Percentiles rank a stretch among this genome's conserved stretches.
Conservation (phyloP, 202 grass and related monocot genomes). For the Musa balbisiana region DNA sequence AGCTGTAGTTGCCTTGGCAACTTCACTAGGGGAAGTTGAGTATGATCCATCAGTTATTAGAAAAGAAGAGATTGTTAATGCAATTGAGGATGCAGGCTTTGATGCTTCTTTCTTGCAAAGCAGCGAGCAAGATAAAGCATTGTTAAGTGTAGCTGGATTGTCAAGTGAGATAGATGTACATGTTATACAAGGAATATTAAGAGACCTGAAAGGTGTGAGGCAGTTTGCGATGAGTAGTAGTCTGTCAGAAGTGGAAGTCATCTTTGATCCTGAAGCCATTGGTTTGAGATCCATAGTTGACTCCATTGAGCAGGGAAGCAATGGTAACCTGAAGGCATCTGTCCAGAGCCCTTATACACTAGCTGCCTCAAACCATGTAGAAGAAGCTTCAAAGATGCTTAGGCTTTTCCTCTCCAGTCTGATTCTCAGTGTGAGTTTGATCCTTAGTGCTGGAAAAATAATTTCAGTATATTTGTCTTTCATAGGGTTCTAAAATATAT, state of each 20-base stretch:
- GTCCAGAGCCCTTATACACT: constrained; percentile 74
- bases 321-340: constrained; percentile 44
- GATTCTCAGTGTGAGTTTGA: constrained; percentile 75
- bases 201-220: constrained; percentile 46
- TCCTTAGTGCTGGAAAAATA: constrained; percentile 5
- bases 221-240: constrained; percentile 47
- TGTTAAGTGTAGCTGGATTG: constrained; percentile 49
- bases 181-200: constrained; percentile 44
- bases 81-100: constrained; percentile 97
- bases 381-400: constrained; percentile 86
- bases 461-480: neutral
- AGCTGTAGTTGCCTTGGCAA: constrained; percentile 74
- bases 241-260: constrained; percentile 57
- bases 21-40: constrained; percentile 83
- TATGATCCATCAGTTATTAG: constrained; percentile 68
- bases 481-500: neutral
- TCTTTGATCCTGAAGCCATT: constrained; percentile 76
- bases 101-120: constrained; percentile 86
- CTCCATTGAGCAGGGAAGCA: constrained; percentile 55
- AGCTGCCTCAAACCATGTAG: constrained; percentile 69
- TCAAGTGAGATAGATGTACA: constrained; percentile 44
- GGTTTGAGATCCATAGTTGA: constrained; percentile 76
- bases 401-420: constrained; percentile 73
- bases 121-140: constrained; percentile 72
- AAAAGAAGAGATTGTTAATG: constrained; percentile 79